Conservation (phyloP, 108 stramenopile species). For the Stephanodiscus triporus region DNA sequence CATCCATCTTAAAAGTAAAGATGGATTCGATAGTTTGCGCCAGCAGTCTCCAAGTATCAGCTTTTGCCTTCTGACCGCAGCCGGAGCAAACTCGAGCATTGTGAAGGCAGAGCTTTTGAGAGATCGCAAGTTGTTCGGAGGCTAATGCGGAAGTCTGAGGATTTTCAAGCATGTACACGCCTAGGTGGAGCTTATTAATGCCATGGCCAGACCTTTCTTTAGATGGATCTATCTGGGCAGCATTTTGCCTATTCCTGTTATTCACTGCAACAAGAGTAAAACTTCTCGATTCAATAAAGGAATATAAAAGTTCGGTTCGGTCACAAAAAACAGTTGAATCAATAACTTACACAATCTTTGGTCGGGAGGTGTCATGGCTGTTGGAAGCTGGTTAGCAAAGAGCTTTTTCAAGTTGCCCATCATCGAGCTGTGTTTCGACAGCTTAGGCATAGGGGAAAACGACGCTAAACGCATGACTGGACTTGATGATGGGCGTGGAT, state of each 20-base stretch:
- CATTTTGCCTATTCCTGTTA: conserved; percentile 29
- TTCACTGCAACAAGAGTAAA: conserved; percentile 18
- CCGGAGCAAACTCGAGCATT: conserved; percentile 69
- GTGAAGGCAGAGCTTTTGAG: conserved; percentile 59
- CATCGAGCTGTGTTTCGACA: conserved; percentile 34
- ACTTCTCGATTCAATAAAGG: not conserved
- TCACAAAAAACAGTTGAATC: not conserved
- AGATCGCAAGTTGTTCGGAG: conserved; percentile 18
- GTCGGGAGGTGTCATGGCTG: conserved; percentile 43
- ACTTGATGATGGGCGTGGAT: not conserved
- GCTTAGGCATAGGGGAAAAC: not conserved
- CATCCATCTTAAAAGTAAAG: conserved; percentile 37
- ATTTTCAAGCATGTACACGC: conserved; percentile 35
- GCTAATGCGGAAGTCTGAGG: conserved; percentile 21
- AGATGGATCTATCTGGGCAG: not conserved
- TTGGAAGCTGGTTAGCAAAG: conserved; percentile 25
- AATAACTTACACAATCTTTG: conserved; percentile 41
- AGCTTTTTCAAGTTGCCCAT: conserved; percentile 51
- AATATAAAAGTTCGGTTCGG: not conserved
- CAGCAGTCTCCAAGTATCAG: conserved; percentile 74
- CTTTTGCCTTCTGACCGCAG: conserved; percentile 58
- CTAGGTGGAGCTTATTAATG: conserved; percentile 7
- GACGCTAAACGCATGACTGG: not conserved
- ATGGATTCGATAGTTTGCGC: conserved; percentile 58
- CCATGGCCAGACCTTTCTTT: not conserved